phyloP scores from a whole-genome alignment of 129 eudicot species.

The Flaveria bidentis region DNA sequence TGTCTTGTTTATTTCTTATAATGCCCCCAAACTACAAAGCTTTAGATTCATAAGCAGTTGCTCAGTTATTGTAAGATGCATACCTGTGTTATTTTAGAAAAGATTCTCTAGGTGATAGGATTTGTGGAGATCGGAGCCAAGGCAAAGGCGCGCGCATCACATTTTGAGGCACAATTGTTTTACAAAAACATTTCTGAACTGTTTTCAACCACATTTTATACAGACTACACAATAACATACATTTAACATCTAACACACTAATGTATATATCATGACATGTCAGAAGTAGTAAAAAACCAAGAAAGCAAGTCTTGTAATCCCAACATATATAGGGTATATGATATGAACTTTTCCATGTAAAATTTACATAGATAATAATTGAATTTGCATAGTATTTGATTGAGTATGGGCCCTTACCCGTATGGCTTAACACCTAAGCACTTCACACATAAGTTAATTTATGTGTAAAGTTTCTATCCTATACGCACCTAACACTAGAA shows the following conservation, averaged over 20 bases:
- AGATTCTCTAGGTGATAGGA: too few species aligned
- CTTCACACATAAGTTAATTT: not conserved
- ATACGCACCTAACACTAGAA: too few species aligned
- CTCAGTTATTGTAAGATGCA: not conserved
- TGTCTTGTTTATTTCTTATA: not conserved
- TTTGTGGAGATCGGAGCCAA: too few species aligned
- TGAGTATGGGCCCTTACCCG: not conserved
- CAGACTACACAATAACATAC: not conserved
- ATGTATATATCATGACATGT: too few species aligned
- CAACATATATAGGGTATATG: not conserved
- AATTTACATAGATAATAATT: not conserved
- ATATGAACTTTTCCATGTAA: not conserved
- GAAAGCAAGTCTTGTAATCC: not conserved
- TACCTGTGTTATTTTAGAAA: not conserved
- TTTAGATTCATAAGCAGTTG: conserved; percentile 7
- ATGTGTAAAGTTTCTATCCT: not conserved
- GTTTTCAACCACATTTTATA: too few species aligned
- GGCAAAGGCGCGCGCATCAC: too few species aligned
- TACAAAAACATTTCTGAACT: too few species aligned
- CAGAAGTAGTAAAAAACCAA: too few species aligned
- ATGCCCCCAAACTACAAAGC: not conserved
- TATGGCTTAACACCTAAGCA: not conserved
- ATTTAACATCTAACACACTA: not conserved
- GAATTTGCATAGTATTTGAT: not conserved
- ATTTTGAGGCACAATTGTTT: too few species aligned